Evolutionary conservation across 2,329 filamentous ascomycete species (phyloP), one percentile per base, ranked within the genome.

Genomic region (Claviceps purpurea): DNA sequence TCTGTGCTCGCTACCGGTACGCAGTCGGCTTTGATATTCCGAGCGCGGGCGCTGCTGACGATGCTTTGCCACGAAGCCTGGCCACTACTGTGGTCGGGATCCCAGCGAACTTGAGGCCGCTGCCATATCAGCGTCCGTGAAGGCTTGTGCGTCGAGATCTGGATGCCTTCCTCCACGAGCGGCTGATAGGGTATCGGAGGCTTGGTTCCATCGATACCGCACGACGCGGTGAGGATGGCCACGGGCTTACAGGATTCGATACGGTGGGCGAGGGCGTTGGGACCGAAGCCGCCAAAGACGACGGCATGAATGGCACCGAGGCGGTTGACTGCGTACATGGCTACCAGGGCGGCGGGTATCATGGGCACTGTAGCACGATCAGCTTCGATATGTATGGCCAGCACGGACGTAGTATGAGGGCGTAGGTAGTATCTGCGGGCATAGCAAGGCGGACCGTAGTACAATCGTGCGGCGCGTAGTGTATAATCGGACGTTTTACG

Each of bases 261-360:
- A 26, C 90, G 79, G 68, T 96, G 90, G 1, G 89, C 88, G 45
- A 96, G 74, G 4, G 89, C 87, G 10, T 76, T 73, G 0, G 89
- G 75, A 0, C 88, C 89, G 64, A 97, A 97, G 0, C 91, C 90
- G 43, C 91, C 91, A 67, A 96, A 96, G 3, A 97, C 91, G 4
- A 95, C 88, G 3, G 87, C 83, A 64, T 97, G 91, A 50, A 96
- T 81, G 16, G 89, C 91, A 11, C 90, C 91, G 1, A 96, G 74
- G 10, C 89, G 81, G 55, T 82, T 82, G 54, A 86, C 79, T 24
- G 91, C 89, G 4, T 96, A 79, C 57, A 93, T 89, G 10, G 86
- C 90, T 56, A 94, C 81, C n/a, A 95, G 66, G 1, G 89, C 87
- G 0, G 88, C 84, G 0, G 91, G 90, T 44, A 96, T 88, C 90